These are phyloP conservation scores for Carex scoparia DNA, from an alignment of 176 grass and related monocot species.

Conservation along the genomic window DNA sequence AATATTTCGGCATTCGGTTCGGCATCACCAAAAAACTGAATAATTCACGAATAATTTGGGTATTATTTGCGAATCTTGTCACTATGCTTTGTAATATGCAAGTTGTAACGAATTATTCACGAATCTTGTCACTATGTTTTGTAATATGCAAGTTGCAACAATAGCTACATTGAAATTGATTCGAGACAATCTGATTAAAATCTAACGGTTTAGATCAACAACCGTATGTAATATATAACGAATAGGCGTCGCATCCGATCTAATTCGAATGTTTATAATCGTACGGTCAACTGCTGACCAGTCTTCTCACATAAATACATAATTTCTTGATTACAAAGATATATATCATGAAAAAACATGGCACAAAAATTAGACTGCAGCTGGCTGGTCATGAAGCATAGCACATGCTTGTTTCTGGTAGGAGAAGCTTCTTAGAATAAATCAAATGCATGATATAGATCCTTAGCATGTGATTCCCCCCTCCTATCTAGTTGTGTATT, in stretches of 20 bases:
- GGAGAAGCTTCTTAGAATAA: conserved; percentile 25
- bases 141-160: background rate
- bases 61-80: too few species aligned
- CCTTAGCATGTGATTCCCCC: conserved; percentile 17
- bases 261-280: background rate
- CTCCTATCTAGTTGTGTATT: conserved; percentile 8
- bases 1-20: too few species aligned
- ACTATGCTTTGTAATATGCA: too few species aligned
- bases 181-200: background rate
- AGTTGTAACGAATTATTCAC: too few species aligned
- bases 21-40: too few species aligned
- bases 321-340: background rate
- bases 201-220: background rate
- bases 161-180: background rate
- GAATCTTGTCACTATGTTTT: background rate
- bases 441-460: background rate
- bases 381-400: conserved; percentile 6
- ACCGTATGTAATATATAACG: background rate
- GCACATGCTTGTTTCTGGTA: conserved; percentile 28
- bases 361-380: background rate
- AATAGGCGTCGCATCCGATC: background rate
- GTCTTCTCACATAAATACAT: background rate
- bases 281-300: background rate
- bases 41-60: too few species aligned
- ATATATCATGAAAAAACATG: background rate